A percentile compares a stretch with the other conserved stretches of the same genome.
Conservation (phyloP, 495 filamentous ascomycete genomes). For the Staphylotrichum tortipilum region DNA sequence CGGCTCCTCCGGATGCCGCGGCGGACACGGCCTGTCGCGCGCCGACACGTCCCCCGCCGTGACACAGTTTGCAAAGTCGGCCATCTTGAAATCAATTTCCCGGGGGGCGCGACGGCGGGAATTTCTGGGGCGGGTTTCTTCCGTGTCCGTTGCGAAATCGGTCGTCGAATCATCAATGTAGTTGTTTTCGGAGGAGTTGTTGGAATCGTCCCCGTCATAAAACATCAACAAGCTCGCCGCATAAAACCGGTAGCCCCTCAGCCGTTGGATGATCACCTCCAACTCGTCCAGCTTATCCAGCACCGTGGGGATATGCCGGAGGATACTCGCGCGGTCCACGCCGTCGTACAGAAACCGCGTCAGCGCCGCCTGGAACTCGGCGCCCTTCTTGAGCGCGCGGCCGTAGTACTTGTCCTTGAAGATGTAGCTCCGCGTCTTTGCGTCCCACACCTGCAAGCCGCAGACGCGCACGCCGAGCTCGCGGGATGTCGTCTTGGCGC, state of each 20-base stretch:
- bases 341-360: constrained; percentile 88
- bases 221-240: constrained; percentile 89
- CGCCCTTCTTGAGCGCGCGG: constrained; percentile 75
- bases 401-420: constrained; percentile 98
- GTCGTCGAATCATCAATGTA: constrained; percentile 43
- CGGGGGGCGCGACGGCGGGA: constrained; percentile 22
- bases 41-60: constrained; percentile 64
- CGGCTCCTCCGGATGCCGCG: constrained; percentile 66
- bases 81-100: constrained; percentile 87
- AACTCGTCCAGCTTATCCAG: constrained; percentile 72
- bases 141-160: constrained; percentile 43
- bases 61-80: constrained; percentile 96
- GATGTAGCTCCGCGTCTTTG: constrained; percentile 66
- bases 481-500: constrained; percentile 82
- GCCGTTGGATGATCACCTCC: constrained; percentile 68
- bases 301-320: constrained; percentile 77
- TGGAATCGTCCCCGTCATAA: constrained; percentile 71
- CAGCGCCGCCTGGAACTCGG: constrained; percentile 82
- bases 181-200: constrained; percentile 8
- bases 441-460: constrained; percentile 93
- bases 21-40: constrained; percentile 64
- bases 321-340: constrained; percentile 64
- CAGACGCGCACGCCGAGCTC: constrained; percentile 89
- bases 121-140: constrained; percentile 28
- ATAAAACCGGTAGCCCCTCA: constrained; percentile 89